Conservation (phyloP, 73 alveolate genomes). For the Paramecium sonneborni region DNA sequence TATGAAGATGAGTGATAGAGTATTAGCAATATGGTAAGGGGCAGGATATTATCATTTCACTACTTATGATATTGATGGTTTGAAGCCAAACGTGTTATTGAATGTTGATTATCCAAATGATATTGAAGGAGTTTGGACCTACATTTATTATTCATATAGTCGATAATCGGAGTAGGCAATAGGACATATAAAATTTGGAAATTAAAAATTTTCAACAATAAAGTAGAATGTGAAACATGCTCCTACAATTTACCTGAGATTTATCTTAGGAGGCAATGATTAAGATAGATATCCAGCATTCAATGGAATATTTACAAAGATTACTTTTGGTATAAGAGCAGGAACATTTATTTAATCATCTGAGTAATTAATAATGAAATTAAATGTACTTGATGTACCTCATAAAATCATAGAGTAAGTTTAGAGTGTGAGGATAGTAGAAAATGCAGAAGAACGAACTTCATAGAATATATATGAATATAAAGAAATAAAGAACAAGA, state of each 20-base stretch:
- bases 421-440: neutral
- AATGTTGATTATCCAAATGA: conserved; percentile 55
- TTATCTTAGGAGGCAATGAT: conserved; percentile 26
- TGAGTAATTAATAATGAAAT: neutral
- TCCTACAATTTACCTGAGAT: neutral
- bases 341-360: neutral
- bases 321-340: neutral
- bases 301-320: neutral
- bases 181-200: neutral
- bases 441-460: neutral
- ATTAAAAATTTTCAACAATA: neutral
- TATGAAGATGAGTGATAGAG: conserved; percentile 39
- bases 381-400: neutral
- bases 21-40: conserved; percentile 49
- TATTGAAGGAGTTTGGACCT: conserved; percentile 60
- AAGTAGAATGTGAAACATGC: conserved; percentile 16
- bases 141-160: conserved; percentile 50
- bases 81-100: neutral
- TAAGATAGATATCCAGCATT: conserved; percentile 35
- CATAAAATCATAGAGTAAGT: neutral
- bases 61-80: neutral
- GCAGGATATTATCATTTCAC: conserved; percentile 51
- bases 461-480: neutral
- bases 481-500: neutral
- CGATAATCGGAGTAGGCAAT: neutral